Base-by-base conservation (phyloP, 2,329 filamentous ascomycete genomes). In the Cordyceps fumosorosea region DNA sequence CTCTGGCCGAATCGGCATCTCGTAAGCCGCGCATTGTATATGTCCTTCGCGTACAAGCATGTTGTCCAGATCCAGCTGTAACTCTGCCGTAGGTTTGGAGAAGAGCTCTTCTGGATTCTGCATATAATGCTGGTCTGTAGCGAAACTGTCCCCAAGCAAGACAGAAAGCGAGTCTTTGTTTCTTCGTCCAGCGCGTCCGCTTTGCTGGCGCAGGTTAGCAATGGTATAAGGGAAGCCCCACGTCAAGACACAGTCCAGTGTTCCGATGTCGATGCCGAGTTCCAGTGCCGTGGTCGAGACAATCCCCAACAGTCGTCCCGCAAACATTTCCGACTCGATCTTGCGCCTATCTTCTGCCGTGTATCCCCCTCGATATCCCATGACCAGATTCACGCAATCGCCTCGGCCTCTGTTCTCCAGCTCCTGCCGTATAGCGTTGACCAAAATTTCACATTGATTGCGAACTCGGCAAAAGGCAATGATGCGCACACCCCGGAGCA, bases 111-210 rank as follows among this genome's bases (percentile, higher is more conserved):
- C 89, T 0, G 95, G 95, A 66, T 98, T 96, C 65, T 90, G 86
- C 95, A 99, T 99, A 74, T 96, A 99, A 71, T 96, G 87, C 71
- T 99, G 95, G 72, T 99, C 95, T 0, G 91, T 91, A 3, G 93
- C 87, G 67, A 95, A 96, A 66, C 87, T 87, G 70, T 97, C 93
- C 2, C 93, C 95, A 0, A 99, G 85, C 0, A 99, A 78, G 2
- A 99, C 86, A 0, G 92, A 96, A 3, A 99, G 79, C 0, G 93
- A 96, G 73, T 99, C 95, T 70, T 91, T 96, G 71, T 97, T 97
- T 64, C 93, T 84, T 63, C 95, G 85, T 14, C 95, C 95, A 22
- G 95, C 95, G 69, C 95, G 86, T 16, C 95, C 95, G 69, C 91
- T 96, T 73, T 99, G 95, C 72, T 99, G 95, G 11, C 95, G 85